Evolutionary conservation across 345 rosid genomes (phyloP).

Genomic region (Abelmoschus esculentus): DNA sequence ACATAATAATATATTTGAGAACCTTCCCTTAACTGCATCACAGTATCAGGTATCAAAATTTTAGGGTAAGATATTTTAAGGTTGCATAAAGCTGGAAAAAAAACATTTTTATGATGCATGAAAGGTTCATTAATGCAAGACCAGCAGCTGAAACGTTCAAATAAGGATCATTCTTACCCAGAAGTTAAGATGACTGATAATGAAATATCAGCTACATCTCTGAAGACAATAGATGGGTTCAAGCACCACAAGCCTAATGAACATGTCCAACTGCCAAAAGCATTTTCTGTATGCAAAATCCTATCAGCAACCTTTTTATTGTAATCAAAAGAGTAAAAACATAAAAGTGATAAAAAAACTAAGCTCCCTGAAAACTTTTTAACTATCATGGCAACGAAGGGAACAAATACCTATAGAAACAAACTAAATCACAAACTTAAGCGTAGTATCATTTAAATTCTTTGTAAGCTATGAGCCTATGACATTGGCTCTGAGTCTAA

Average conservation of each 20-base stretch:
- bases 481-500: neutral
- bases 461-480: neutral
- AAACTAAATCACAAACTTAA: neutral
- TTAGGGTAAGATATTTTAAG: neutral
- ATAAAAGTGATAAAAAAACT: neutral
- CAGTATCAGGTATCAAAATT: neutral
- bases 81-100: neutral
- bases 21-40: neutral
- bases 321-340: neutral
- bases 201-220: slow-evolving; percentile 77
- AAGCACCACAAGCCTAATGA: slow-evolving; percentile 89
- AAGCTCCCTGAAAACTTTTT: neutral
- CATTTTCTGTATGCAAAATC: slow-evolving; percentile 42
- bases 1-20: slow-evolving; percentile 19
- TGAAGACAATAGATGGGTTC: slow-evolving; percentile 94
- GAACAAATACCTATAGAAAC: neutral
- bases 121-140: neutral
- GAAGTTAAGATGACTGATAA: slow-evolving; percentile 86
- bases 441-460: neutral
- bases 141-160: neutral
- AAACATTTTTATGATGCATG: slow-evolving; percentile 5
- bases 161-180: slow-evolving; percentile 52
- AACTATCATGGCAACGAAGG: slow-evolving; percentile 1
- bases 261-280: slow-evolving; percentile 46
- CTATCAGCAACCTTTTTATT: neutral